Conservation (phyloP, 2,329 filamentous ascomycete genomes). For the Lasiodiplodia citricola region DNA sequence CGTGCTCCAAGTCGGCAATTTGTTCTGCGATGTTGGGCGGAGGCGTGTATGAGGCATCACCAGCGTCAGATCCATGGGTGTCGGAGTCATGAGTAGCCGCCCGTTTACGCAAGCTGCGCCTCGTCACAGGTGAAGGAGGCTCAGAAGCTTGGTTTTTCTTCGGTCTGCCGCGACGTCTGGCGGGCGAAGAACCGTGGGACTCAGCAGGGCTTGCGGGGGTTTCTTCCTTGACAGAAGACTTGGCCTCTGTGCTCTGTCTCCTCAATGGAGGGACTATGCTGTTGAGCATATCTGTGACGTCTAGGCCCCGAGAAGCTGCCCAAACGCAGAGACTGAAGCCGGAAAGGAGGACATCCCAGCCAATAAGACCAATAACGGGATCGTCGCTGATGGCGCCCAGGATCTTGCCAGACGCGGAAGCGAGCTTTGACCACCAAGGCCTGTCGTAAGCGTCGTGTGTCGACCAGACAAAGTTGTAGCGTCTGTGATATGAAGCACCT, state of each 20-base stretch:
- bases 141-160: conserved; percentile 32
- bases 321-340: conserved; percentile 61
- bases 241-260: conserved; percentile 26
- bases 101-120: conserved; percentile 29
- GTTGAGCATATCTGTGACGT: conserved; percentile 57
- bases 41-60: conserved; percentile 20
- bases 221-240: conserved; percentile 32
- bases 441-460: conserved; percentile 54
- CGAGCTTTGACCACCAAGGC: conserved; percentile 37
- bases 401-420: conserved; percentile 51
- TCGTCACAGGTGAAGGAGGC: conserved; percentile 24
- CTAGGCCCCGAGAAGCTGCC: conserved; percentile 60
- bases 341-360: conserved; percentile 64
- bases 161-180: conserved; percentile 37
- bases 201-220: conserved; percentile 25
- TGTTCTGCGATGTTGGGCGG: not conserved
- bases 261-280: conserved; percentile 34
- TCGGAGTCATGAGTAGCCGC: conserved; percentile 25
- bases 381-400: conserved; percentile 61
- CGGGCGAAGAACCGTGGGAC: conserved; percentile 30
- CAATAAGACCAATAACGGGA: conserved; percentile 62
- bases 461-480: conserved; percentile 41
- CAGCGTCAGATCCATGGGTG: conserved; percentile 24
- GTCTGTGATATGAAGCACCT: conserved; percentile 51
- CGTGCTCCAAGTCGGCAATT: conserved; percentile 31